These are phyloP conservation scores for Colletotrichum theobromicola DNA, from an alignment of 2,329 filamentous ascomycete species.

Conservation along the genomic window DNA sequence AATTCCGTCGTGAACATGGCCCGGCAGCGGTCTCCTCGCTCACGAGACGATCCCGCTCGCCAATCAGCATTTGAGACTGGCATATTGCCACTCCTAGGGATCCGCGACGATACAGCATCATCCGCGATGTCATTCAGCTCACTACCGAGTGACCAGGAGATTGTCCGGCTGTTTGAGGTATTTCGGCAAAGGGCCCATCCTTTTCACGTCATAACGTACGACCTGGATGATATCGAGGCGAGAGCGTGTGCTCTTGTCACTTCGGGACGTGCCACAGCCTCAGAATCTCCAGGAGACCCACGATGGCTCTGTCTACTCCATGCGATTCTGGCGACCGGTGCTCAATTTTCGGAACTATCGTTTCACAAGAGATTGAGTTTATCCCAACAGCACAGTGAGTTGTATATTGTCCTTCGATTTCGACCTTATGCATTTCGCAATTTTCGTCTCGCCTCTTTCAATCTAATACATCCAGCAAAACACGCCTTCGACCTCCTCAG, in stretches of 20 bases:
- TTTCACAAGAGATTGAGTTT: background rate
- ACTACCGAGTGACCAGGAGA: background rate
- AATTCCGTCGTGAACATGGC: background rate
- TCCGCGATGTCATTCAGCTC: background rate
- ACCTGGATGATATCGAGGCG: background rate
- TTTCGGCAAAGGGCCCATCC: background rate
- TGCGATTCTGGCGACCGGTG: background rate
- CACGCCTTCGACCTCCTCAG: background rate
- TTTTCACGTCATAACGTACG: background rate
- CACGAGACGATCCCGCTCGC: background rate
- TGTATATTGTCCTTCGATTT: background rate
- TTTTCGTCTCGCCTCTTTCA: background rate
- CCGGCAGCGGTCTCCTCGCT: background rate
- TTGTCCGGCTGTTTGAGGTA: background rate
- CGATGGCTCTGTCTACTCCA: background rate
- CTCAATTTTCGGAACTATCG: background rate
- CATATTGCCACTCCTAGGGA: background rate
- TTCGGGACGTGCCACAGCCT: background rate
- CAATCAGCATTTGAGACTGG: background rate
- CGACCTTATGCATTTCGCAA: background rate
- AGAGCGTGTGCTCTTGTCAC: background rate
- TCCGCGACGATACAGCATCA: background rate
- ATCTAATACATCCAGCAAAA: background rate
- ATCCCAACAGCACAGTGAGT: background rate
- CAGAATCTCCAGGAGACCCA: background rate